Evolutionary conservation across 2,329 filamentous ascomycete species (phyloP).

Genomic region (Ascochyta clinopodiicola): DNA sequence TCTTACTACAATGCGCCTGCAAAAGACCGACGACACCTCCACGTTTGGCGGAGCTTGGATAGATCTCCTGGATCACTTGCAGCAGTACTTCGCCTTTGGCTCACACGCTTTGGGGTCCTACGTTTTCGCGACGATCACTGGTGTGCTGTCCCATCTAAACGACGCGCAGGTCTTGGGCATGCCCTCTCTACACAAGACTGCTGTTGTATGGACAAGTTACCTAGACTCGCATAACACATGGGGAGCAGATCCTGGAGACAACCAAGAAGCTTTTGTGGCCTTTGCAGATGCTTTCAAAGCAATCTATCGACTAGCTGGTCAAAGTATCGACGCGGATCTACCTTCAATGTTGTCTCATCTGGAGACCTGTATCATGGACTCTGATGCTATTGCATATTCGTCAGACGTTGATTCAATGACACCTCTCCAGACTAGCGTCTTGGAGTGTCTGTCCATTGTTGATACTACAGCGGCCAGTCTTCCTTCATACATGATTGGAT

Average conservation of each 20-base stretch:
- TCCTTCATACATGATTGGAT: conserved; percentile 70
- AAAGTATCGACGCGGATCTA: conserved; percentile 67
- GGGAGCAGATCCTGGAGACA: conserved; percentile 49
- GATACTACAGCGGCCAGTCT: conserved; percentile 70
- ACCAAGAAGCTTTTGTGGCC: conserved; percentile 84
- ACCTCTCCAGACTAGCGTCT: conserved; percentile 71
- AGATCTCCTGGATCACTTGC: conserved; percentile 73
- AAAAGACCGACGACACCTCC: conserved; percentile 69
- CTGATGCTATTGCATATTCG: conserved; percentile 71
- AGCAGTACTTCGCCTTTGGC: conserved; percentile 53
- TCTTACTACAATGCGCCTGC: conserved; percentile 77
- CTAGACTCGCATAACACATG: conserved; percentile 36
- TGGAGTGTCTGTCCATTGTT: conserved; percentile 72
- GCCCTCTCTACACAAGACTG: conserved; percentile 40
- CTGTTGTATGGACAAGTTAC: conserved; percentile 45
- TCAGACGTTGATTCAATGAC: conserved; percentile 77
- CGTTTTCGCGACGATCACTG: conserved; percentile 50
- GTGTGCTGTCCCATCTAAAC: conserved; percentile 46
- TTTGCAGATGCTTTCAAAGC: conserved; percentile 79
- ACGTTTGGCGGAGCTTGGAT: conserved; percentile 78
- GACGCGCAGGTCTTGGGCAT: conserved; percentile 29
- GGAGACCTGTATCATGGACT: conserved; percentile 72
- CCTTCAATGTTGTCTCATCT: conserved; percentile 74
- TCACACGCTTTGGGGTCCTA: conserved; percentile 52
- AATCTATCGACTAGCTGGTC: conserved; percentile 76